phyloP scores from a whole-genome alignment of 768 basidiomycete species.

The Trametes cinnabarina region DNA sequence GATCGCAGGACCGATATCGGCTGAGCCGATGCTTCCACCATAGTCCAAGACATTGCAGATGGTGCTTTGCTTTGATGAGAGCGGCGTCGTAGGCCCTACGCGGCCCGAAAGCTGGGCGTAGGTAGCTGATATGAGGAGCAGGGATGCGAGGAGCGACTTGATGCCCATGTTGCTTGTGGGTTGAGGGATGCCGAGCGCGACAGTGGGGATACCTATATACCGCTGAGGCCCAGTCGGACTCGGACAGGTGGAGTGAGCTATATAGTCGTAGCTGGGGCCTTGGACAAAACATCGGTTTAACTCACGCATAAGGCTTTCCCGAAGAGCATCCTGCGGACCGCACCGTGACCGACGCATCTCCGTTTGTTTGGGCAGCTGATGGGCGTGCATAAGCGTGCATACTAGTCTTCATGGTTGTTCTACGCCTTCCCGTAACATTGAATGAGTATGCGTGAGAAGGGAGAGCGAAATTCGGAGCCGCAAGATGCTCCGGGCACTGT shows the following conservation, averaged over 20 bases:
- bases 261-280: background rate
- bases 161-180: constrained; percentile 7
- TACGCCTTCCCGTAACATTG: background rate
- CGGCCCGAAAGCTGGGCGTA: constrained; percentile 24
- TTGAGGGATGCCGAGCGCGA: background rate
- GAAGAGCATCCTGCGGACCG: background rate
- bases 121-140: constrained; percentile 5
- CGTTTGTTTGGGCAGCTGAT: background rate
- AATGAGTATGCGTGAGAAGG: background rate
- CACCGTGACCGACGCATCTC: background rate
- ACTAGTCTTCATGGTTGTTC: too few relatives aligned
- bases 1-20: constrained; percentile 32
- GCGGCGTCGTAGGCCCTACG: constrained; percentile 27
- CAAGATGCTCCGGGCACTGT: background rate
- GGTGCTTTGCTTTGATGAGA: constrained; percentile 21
- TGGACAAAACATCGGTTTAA: background rate
- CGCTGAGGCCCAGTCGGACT: too few relatives aligned
- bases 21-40: constrained; percentile 30
- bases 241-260: background rate
- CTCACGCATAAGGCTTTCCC: background rate
- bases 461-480: background rate
- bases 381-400: background rate
- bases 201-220: background rate
- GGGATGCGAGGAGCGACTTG: constrained; percentile 11
- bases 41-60: constrained; percentile 32